phyloP scores from a whole-genome alignment of 2,329 filamentous ascomycete genomes.

The Sordariomycetes sp. region DNA sequence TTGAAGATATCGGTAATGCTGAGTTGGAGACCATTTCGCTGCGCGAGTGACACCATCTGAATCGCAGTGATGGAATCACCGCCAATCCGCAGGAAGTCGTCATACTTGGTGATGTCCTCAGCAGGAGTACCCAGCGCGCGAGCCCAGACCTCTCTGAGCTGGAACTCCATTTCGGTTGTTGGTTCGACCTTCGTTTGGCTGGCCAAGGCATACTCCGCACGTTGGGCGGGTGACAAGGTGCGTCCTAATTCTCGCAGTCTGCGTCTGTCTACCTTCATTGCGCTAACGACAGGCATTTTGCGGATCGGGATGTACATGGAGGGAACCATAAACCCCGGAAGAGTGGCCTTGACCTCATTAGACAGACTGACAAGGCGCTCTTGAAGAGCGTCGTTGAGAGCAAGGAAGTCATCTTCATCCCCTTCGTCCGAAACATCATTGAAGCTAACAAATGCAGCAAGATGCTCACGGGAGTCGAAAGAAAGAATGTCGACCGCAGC shows the following conservation, averaged over 20 bases:
- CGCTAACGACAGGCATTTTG: slow-evolving; percentile 10
- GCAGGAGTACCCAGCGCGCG: background rate
- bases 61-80: slow-evolving; percentile 28
- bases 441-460: slow-evolving; percentile 4
- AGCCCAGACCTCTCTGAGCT: background rate
- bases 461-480: background rate
- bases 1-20: slow-evolving; percentile 1
- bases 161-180: background rate
- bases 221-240: too few relatives aligned
- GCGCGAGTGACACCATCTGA: slow-evolving; percentile 10
- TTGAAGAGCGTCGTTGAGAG: slow-evolving; percentile 4
- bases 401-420: slow-evolving; percentile 5
- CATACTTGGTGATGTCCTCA: background rate
- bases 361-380: slow-evolving; percentile 7
- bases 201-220: too few relatives aligned
- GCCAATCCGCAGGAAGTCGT: slow-evolving; percentile 27
- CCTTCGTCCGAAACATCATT: background rate
- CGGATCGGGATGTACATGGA: slow-evolving; percentile 9
- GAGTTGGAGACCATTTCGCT: slow-evolving; percentile 1
- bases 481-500: background rate
- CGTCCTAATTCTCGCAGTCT: background rate
- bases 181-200: background rate
- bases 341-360: slow-evolving; percentile 5
- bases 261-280: slow-evolving; percentile 9
- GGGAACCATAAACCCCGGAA: slow-evolving; percentile 12